Base-by-base conservation (phyloP, 257 asterid species). In the Scutellaria galericulata region DNA sequence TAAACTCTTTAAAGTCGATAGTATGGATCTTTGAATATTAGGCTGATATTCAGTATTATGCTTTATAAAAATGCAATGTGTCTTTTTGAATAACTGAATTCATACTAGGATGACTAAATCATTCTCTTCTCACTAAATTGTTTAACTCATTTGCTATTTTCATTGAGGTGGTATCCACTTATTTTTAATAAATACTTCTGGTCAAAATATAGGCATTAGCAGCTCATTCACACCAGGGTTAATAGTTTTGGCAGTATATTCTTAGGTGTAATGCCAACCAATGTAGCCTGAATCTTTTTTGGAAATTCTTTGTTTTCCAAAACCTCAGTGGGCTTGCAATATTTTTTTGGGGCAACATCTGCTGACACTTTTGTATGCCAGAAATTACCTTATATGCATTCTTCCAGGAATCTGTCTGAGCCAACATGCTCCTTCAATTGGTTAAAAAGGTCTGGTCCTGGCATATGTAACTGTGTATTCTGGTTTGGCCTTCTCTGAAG, bases 81-180 rank as follows among this genome's bases (percentile, higher is more conserved):
- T 10, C 37, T n/a, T 8, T 14, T 35, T 31, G 8, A 35, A 65
- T 24, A 48, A 45, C 70, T 62, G 53, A 54, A 9, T 10, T 44
- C 11, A 31, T 27, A 6, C 45, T 24, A 65, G 63, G 50, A 51
- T 55, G 65, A 27, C 3, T 44, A 18, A 24, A 24, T 13, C 52
- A 11, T 9, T 27, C 31, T 14, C 53, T 7, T 69, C 13, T 24
- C 12, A 42, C 7, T 69, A 9, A 22, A 24, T 13, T 12, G 55
- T 24, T 20, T 11, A 22, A 18, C 64, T 40, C 64, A 18, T 53
- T 67, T 52, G 20, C 51, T 67, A 67, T 35, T 35, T 47, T 18
- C 61, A 12, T 39, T 14, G 24, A 20, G 9, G 12, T 42, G 41
- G 56, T 69, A 53, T 44, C 12, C 27, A 24, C 37, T 47, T 27